phyloP scores from a whole-genome alignment of 2,329 filamentous ascomycete species.

The Sporothrix dimorphospora region DNA sequence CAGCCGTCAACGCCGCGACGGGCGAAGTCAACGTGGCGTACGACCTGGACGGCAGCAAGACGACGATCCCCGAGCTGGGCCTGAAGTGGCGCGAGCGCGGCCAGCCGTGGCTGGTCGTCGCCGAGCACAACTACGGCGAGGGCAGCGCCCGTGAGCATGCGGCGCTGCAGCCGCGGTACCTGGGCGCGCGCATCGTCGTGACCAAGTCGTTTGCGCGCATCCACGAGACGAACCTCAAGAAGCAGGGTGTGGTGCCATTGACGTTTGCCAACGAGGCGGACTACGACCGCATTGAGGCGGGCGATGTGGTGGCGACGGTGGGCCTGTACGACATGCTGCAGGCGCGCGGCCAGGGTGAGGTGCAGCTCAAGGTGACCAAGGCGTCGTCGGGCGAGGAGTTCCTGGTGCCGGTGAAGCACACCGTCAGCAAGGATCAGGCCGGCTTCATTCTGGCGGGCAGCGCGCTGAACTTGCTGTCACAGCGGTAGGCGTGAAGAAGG shows the following conservation, averaged over 20 bases:
- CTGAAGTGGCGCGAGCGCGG: conserved; percentile 77
- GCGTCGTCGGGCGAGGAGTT: conserved; percentile 65
- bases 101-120: conserved; percentile 88
- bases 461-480: conserved; percentile 86
- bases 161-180: conserved; percentile 80
- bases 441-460: conserved; percentile 91
- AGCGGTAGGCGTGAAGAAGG: conserved; percentile 41
- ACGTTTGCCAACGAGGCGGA: conserved; percentile 88
- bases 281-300: conserved; percentile 80
- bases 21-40: conserved; percentile 91
- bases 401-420: conserved; percentile 79
- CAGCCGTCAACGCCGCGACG: conserved; percentile 88
- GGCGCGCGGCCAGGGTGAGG: conserved; percentile 75
- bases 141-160: conserved; percentile 86
- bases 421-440: conserved; percentile 86
- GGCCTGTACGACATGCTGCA: conserved; percentile 82
- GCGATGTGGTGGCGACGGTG: conserved; percentile 80
- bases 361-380: conserved; percentile 69
- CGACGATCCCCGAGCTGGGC: conserved; percentile 85
- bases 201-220: conserved; percentile 83
- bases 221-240: conserved; percentile 93
- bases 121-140: conserved; percentile 95
- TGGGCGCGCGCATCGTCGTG: conserved; percentile 81
- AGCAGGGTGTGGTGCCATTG: conserved; percentile 93
- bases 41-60: conserved; percentile 74